Percentiles rank a stretch among this genome's conserved stretches.
These are phyloP conservation scores for Pseudoperonospora humuli DNA, from an alignment of 352 stramenopile species.

Conservation along the genomic window DNA sequence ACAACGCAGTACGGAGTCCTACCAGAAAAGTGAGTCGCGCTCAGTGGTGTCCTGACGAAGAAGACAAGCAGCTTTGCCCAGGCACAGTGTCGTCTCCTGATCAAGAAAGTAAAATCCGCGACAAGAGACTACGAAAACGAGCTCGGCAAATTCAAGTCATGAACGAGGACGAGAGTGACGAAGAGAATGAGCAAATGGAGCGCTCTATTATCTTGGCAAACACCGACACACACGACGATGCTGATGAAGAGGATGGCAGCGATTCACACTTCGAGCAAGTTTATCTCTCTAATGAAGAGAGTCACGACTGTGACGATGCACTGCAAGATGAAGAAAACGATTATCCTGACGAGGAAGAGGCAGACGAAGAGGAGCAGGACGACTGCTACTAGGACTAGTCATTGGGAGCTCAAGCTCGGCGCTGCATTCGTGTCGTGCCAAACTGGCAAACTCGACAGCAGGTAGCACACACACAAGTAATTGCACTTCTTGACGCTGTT, in stretches of 20 bases:
- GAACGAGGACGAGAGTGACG: conserved; percentile 31
- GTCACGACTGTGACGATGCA: conserved; percentile 12
- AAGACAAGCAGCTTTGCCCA: conserved; percentile 4
- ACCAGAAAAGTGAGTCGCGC: conserved; percentile 14
- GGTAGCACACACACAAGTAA: too few species aligned
- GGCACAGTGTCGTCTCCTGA: conserved; percentile 1
- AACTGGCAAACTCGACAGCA: too few species aligned
- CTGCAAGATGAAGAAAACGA: conserved; percentile 14
- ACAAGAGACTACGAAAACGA: conserved; percentile 14
- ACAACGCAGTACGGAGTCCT: neutral
- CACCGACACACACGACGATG: conserved; percentile 1
- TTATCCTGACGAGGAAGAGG: conserved; percentile 10
- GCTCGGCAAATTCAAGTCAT: conserved; percentile 18
- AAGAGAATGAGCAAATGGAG: conserved; percentile 23
- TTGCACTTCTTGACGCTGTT: too few species aligned
- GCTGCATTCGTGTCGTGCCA: too few species aligned
- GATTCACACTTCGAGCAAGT: conserved; percentile 12
- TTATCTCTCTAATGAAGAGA: conserved; percentile 19
- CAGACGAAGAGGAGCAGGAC: conserved; percentile 12
- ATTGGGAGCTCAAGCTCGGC: too few species aligned
- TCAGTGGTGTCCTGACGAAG: conserved; percentile 25
- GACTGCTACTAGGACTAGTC: conserved; percentile 7
- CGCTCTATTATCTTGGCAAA: conserved; percentile 4
- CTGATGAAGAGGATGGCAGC: conserved; percentile 3
- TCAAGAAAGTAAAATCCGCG: neutral